These are phyloP conservation scores for Hirsutella minnesotensis DNA, from an alignment of 2,329 filamentous ascomycete species.

Conservation along the genomic window DNA sequence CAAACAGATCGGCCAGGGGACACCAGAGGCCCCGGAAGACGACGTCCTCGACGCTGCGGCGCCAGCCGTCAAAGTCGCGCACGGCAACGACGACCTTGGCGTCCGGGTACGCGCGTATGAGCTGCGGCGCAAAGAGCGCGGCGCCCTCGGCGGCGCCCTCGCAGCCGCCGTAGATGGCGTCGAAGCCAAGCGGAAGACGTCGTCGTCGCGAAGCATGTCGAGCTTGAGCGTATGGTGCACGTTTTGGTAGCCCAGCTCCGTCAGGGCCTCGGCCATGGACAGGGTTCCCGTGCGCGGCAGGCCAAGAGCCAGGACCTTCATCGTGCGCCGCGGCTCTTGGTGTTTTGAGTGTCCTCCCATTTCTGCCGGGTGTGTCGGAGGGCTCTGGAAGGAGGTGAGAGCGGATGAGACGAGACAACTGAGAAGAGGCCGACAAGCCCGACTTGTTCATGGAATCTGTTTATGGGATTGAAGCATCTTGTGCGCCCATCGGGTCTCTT, in stretches of 20 bases:
- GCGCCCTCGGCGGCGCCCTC: slow-evolving; percentile 16
- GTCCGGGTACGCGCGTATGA: slow-evolving; percentile 16
- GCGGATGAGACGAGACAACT: too few relatives aligned
- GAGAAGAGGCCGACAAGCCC: too few relatives aligned
- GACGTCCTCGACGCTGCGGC: slow-evolving; percentile 10
- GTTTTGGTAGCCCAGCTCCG: background rate
- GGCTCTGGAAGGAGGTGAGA: too few relatives aligned
- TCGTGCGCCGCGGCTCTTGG: background rate
- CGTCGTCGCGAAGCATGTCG: background rate
- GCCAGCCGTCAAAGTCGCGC: slow-evolving; percentile 16
- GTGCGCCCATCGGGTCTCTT: too few relatives aligned
- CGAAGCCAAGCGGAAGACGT: slow-evolving; percentile 8
- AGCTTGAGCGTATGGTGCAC: background rate
- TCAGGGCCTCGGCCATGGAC: background rate
- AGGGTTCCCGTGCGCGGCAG: background rate
- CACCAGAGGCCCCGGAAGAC: background rate
- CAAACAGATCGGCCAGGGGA: background rate
- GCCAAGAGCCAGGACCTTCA: slow-evolving; percentile 2
- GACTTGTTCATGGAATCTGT: too few relatives aligned
- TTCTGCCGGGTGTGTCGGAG: too few relatives aligned
- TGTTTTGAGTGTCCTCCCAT: too few relatives aligned
- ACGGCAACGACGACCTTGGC: slow-evolving; percentile 16
- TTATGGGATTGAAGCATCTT: too few relatives aligned
- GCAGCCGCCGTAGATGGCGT: slow-evolving; percentile 12
- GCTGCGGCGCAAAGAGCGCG: slow-evolving; percentile 10